Conservation (phyloP, 805 yeast species). For the Kuraishia capsulata region DNA sequence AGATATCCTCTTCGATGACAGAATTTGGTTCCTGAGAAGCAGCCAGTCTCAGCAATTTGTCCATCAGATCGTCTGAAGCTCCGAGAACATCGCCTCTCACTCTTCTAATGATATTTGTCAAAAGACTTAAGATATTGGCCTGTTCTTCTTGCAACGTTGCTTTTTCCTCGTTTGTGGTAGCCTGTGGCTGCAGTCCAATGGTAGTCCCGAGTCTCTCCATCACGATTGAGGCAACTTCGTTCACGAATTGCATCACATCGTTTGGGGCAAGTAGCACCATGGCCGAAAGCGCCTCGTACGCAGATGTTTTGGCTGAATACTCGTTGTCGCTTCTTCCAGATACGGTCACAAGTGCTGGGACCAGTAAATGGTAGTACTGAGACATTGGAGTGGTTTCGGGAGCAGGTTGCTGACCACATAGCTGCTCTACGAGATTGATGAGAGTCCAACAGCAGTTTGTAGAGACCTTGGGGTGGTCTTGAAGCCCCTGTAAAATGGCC, state of each 20-base stretch:
- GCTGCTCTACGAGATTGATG: conserved; percentile 83
- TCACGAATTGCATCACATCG: conserved; percentile 60
- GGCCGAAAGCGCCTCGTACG: conserved; percentile 86
- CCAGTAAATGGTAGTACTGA: conserved; percentile 57
- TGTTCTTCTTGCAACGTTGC: conserved; percentile 83
- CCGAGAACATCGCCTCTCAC: conserved; percentile 52
- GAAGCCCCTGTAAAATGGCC: conserved; percentile 73
- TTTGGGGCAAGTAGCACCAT: conserved; percentile 69
- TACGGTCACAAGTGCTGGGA: conserved; percentile 62
- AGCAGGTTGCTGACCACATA: conserved; percentile 44
- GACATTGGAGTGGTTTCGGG: conserved; percentile 57
- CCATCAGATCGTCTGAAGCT: conserved; percentile 82
- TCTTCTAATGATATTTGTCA: conserved; percentile 80
- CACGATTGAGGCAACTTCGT: conserved; percentile 66
- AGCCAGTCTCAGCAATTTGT: conserved; percentile 65
- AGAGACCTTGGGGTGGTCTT: conserved; percentile 85
- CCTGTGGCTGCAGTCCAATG: conserved; percentile 48
- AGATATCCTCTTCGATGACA: conserved; percentile 83
- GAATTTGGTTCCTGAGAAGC: conserved; percentile 53
- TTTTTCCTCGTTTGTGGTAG: conserved; percentile 59
- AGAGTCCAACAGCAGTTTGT: conserved; percentile 98
- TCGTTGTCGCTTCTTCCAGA: conserved; percentile 76
- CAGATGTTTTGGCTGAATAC: conserved; percentile 84
- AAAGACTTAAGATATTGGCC: conserved; percentile 64
- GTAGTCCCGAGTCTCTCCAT: conserved; percentile 67